These are phyloP conservation scores for Pelargonium citronellum DNA, from an alignment of 441 rosid genomes.

Conservation along the genomic window DNA sequence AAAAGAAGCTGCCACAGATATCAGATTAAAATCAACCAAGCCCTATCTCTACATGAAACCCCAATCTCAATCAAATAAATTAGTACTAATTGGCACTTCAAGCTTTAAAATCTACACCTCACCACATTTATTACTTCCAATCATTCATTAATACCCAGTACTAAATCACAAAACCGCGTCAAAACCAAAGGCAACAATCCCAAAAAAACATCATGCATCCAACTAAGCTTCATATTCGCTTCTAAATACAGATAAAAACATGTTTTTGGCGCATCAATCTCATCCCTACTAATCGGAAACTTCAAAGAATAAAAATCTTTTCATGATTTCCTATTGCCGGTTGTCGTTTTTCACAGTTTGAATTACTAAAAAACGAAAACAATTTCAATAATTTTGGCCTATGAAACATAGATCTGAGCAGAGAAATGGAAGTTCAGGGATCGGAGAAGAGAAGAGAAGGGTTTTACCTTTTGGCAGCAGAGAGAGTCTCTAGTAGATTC, in stretches of 20 bases:
- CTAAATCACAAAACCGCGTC: neutral
- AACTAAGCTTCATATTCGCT: neutral
- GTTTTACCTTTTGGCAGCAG: constrained; percentile 1
- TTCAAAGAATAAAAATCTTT: too few species aligned
- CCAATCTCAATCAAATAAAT: too few species aligned
- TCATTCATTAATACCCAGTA: neutral
- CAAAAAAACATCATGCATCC: neutral
- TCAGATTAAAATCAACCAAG: neutral
- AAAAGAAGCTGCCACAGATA: neutral
- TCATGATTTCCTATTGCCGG: too few species aligned
- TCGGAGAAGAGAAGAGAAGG: neutral
- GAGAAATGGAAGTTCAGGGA: neutral
- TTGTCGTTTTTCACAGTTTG: too few species aligned
- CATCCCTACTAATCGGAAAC: neutral
- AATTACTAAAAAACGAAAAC: too few species aligned
- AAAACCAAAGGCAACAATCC: neutral
- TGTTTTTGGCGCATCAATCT: neutral
- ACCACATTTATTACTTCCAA: too few species aligned
- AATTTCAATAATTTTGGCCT: too few species aligned
- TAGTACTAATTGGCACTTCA: too few species aligned
- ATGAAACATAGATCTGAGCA: neutral
- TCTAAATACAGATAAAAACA: neutral
- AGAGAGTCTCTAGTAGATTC: neutral
- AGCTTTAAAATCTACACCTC: too few species aligned
- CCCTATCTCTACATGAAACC: neutral